Conservation (phyloP, 148 eudicot genomes). For the Salicornia ramosissima region DNA sequence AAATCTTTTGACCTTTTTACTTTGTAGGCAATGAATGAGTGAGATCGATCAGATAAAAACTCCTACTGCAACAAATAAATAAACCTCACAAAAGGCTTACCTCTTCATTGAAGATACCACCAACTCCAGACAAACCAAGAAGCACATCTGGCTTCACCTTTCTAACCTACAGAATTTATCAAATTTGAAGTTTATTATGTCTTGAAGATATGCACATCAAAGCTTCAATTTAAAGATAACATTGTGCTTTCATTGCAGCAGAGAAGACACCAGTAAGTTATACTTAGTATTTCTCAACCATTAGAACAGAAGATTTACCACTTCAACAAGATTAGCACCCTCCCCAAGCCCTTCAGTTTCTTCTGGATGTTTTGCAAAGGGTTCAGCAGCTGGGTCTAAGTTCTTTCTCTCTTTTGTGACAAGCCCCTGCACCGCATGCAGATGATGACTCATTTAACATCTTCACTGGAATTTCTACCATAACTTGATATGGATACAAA, state of each 20-base stretch:
- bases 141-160: slow-evolving; percentile 97
- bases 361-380: slow-evolving; percentile 63
- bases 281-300: not conserved
- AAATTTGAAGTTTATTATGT: slow-evolving; percentile 20
- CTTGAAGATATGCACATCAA: slow-evolving; percentile 7
- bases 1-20: not conserved
- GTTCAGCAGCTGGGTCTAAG: slow-evolving; percentile 76
- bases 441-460: not conserved
- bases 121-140: slow-evolving; percentile 97
- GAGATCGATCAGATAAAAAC: not conserved
- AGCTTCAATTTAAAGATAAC: not conserved
- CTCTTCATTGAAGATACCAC: slow-evolving; percentile 90
- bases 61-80: not conserved
- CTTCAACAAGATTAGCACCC: slow-evolving; percentile 85
- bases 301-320: slow-evolving; percentile 43
- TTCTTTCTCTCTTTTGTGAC: slow-evolving; percentile 66
- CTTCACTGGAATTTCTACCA: not conserved
- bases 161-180: slow-evolving; percentile 48
- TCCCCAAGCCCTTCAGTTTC: slow-evolving; percentile 63
- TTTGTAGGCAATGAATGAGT: not conserved
- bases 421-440: slow-evolving; percentile 63
- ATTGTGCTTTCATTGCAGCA: not conserved
- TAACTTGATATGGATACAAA: not conserved
- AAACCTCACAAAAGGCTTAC: slow-evolving; percentile 29
- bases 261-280: not conserved